These are phyloP conservation scores for Hypoxylon fuscum DNA, from an alignment of 495 filamentous ascomycete genomes.

Conservation along the genomic window DNA sequence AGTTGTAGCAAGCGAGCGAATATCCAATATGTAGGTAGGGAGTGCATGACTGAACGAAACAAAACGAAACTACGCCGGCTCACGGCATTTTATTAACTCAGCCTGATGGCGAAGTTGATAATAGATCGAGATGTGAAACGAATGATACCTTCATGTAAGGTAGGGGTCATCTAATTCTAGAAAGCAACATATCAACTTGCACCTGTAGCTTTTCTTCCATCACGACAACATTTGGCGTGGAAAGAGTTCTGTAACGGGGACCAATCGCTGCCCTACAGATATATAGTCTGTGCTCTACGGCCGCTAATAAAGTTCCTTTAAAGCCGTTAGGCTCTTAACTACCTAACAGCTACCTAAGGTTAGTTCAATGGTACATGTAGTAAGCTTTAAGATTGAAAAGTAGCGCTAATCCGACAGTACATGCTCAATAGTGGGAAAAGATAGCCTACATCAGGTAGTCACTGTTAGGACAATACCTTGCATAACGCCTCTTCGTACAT, in stretches of 20 bases:
- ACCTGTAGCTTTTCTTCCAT: too few species aligned
- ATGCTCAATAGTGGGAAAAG: too few species aligned
- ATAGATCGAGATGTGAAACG: constrained; percentile 32
- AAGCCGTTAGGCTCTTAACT: constrained; percentile 10
- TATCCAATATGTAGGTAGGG: constrained; percentile 11
- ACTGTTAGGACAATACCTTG: too few species aligned
- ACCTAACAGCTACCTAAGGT: background rate
- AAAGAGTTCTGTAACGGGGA: background rate
- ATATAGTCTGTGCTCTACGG: constrained; percentile 22
- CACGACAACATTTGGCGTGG: too few species aligned
- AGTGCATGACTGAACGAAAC: constrained; percentile 19
- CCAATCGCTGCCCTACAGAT: constrained; percentile 21
- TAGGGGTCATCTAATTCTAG: too few species aligned
- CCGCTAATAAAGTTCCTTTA: constrained; percentile 4
- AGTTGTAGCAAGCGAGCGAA: too few species aligned
- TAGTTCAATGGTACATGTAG: background rate
- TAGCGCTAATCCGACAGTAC: constrained; percentile 20
- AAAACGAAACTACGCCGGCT: constrained; percentile 11
- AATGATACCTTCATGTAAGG: background rate
- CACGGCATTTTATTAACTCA: background rate
- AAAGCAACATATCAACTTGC: too few species aligned
- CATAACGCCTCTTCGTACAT: too few species aligned
- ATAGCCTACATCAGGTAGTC: too few species aligned
- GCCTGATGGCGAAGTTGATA: constrained; percentile 21
- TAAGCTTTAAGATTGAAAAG: too few species aligned